These are phyloP conservation scores for Parathielavia hyrcaniae DNA, from an alignment of 495 filamentous ascomycete species.

Conservation along the genomic window DNA sequence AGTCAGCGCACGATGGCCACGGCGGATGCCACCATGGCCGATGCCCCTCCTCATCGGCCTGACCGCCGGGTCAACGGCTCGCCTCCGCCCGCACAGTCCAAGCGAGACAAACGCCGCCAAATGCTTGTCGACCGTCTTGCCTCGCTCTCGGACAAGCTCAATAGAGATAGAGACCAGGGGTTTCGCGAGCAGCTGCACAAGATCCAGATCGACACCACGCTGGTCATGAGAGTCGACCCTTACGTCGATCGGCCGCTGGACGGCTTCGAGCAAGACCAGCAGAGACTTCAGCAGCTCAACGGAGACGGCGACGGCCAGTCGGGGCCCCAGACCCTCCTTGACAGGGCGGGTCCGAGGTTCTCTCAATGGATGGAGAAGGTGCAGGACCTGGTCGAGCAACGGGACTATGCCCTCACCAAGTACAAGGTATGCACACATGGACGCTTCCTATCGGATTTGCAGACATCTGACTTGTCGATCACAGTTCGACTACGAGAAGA, in stretches of 20 bases:
- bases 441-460: neutral
- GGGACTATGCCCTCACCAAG: slow-evolving; percentile 69
- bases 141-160: slow-evolving; percentile 66
- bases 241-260: slow-evolving; percentile 68
- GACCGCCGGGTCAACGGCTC: slow-evolving; percentile 31
- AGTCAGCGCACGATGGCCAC: slow-evolving; percentile 30
- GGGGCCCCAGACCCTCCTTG: slow-evolving; percentile 43
- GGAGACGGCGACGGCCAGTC: slow-evolving; percentile 46
- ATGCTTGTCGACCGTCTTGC: slow-evolving; percentile 68
- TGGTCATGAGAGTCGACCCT: slow-evolving; percentile 76
- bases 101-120: slow-evolving; percentile 83
- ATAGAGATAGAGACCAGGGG: slow-evolving; percentile 69
- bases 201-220: slow-evolving; percentile 80
- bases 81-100: slow-evolving; percentile 48
- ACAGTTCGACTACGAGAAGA: slow-evolving; percentile 52
- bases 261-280: slow-evolving; percentile 60
- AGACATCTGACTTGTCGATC: slow-evolving; percentile 18
- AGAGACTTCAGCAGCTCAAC: slow-evolving; percentile 55
- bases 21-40: slow-evolving; percentile 26
- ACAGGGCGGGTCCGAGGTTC: slow-evolving; percentile 73
- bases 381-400: slow-evolving; percentile 75
- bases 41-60: slow-evolving; percentile 19
- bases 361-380: slow-evolving; percentile 73
- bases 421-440: slow-evolving; percentile 57
- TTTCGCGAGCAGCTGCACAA: slow-evolving; percentile 86